Evolutionary conservation across 2,329 filamentous ascomycete species (phyloP).

Genomic region (Hysterium pulicare): DNA sequence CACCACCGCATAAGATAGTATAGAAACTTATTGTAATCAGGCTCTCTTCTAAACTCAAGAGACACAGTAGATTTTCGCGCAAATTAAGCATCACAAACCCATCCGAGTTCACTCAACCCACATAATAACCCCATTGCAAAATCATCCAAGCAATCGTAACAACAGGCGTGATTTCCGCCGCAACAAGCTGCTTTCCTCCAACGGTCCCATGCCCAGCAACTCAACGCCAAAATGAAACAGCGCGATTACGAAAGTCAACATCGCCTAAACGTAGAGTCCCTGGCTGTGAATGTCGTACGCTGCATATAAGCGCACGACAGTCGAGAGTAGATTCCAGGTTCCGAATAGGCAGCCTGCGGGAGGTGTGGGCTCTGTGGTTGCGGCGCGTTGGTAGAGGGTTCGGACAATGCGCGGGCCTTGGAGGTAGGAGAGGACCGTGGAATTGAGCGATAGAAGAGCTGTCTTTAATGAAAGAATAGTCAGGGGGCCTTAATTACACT

Average conservation of each 20-base stretch:
- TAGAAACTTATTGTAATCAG: too few relatives aligned
- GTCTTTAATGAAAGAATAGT: neutral
- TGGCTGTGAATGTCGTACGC: neutral
- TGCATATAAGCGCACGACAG: neutral
- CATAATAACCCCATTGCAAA: neutral
- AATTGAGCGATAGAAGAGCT: neutral
- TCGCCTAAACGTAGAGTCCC: neutral
- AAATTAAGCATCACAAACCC: neutral
- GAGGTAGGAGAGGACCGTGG: neutral
- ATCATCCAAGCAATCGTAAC: neutral
- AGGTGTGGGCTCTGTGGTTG: neutral
- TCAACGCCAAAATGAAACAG: neutral
- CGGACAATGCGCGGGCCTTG: neutral
- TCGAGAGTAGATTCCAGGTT: neutral
- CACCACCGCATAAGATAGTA: too few relatives aligned
- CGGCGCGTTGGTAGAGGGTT: neutral
- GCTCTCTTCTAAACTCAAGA: too few relatives aligned
- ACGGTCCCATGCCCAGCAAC: neutral
- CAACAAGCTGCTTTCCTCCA: neutral
- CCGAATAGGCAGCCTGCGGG: neutral
- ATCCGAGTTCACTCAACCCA: neutral
- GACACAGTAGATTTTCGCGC: too few relatives aligned
- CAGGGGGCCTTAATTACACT: too few relatives aligned
- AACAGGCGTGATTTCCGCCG: neutral
- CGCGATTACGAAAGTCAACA: neutral